A percentile compares a stretch with the other conserved stretches of the same genome.
These are phyloP conservation scores for Entophlyctis helioformis DNA, from an alignment of 192 early-diverging fungal genomes.

Conservation along the genomic window DNA sequence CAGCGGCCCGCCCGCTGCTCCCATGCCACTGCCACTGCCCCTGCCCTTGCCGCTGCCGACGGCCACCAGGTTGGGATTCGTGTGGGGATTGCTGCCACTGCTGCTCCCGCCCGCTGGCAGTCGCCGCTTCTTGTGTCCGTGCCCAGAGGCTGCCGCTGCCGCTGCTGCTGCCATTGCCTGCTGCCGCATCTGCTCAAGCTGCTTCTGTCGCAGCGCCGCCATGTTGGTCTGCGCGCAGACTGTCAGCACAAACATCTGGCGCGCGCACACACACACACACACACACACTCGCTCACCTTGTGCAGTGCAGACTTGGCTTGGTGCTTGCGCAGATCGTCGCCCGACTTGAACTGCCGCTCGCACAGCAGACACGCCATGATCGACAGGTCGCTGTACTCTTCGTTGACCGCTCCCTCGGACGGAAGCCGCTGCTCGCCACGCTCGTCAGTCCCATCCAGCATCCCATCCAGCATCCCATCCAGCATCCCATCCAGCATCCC, in stretches of 20 bases:
- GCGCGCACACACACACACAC: too few relatives aligned
- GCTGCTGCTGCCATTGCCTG: not conserved
- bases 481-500: too few relatives aligned
- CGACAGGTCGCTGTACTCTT: conserved; percentile 18
- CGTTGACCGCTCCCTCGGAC: conserved; percentile 16
- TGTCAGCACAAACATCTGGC: too few relatives aligned
- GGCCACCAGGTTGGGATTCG: too few relatives aligned
- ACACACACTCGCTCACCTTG: too few relatives aligned
- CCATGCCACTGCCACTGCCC: not conserved
- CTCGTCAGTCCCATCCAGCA: too few relatives aligned
- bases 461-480: too few relatives aligned
- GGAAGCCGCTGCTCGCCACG: conserved; percentile 12
- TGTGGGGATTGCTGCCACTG: too few relatives aligned
- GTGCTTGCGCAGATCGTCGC: conserved; percentile 38
- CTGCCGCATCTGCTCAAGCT: conserved; percentile 4
- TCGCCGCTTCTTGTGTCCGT: not conserved
- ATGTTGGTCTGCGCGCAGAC: conserved; percentile 20
- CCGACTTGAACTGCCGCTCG: conserved; percentile 40
- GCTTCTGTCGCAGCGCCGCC: conserved; percentile 5
- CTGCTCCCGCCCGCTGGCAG: too few relatives aligned
- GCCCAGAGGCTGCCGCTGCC: not conserved
- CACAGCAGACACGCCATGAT: conserved; percentile 47
- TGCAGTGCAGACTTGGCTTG: conserved; percentile 44
- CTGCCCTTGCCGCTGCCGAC: not conserved
- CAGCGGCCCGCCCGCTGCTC: not conserved